Percentiles rank a stretch among this genome's conserved stretches.
phyloP scores from a whole-genome alignment of 2,329 filamentous ascomycete genomes.

The Sclerotinia nivalis region DNA sequence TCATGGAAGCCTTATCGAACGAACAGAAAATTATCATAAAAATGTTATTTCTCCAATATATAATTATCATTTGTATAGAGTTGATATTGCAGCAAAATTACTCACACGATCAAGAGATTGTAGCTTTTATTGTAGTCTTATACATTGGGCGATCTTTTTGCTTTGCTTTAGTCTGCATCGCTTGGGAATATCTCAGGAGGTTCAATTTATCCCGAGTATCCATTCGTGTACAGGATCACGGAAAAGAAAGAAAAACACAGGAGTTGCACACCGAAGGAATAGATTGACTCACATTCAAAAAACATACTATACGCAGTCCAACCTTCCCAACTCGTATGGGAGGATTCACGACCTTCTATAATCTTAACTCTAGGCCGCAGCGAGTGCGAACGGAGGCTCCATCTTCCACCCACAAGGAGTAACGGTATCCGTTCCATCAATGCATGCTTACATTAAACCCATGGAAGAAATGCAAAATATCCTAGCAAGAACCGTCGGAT shows the following conservation, averaged over 20 bases:
- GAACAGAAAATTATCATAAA: not conserved
- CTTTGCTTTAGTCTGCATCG: not conserved
- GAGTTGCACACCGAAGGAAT: conserved; percentile 1
- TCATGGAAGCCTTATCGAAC: not conserved
- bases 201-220: not conserved
- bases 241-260: not conserved
- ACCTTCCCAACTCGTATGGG: not conserved
- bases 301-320: not conserved
- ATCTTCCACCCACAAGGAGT: conserved; percentile 1
- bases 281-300: not conserved
- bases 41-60: not conserved
- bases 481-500: not conserved
- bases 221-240: not conserved
- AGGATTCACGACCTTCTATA: not conserved
- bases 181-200: not conserved
- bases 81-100: not conserved
- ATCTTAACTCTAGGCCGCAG: not conserved
- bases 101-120: not conserved
- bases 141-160: not conserved
- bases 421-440: not conserved
- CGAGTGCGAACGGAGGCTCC: not conserved
- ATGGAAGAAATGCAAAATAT: conserved; percentile 1
- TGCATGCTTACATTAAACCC: not conserved
- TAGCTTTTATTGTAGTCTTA: not conserved
- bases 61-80: not conserved